phyloP scores from a whole-genome alignment of 1,139 yeast species.

The Blastobotrys serpentis region DNA sequence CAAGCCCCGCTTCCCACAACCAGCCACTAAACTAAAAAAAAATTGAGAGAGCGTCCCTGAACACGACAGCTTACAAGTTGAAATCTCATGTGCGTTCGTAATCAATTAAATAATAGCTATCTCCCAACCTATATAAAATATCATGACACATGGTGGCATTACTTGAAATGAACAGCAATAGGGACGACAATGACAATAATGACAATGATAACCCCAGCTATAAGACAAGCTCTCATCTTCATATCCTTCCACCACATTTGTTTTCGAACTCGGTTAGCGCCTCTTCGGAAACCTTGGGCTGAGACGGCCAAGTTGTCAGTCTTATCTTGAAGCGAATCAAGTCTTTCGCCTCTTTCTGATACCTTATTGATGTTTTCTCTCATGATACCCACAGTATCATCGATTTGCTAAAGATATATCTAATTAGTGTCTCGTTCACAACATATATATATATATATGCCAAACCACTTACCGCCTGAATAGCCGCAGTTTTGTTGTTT shows the following conservation, averaged over 20 bases:
- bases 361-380: slow-evolving; percentile 95
- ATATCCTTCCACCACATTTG: slow-evolving; percentile 99
- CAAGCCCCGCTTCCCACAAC: too few relatives aligned
- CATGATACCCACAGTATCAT: slow-evolving; percentile 97
- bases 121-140: slow-evolving; percentile 2
- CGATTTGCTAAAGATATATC: slow-evolving; percentile 66
- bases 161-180: slow-evolving; percentile 76
- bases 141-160: slow-evolving; percentile 17
- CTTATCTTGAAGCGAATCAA: slow-evolving; percentile 89
- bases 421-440: background rate
- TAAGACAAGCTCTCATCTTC: slow-evolving; percentile 92
- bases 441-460: background rate
- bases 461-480: slow-evolving; percentile 65
- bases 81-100: background rate
- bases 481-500: slow-evolving; percentile 66
- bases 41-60: too few relatives aligned
- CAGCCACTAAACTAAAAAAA: too few relatives aligned
- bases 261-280: slow-evolving; percentile 96
- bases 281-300: slow-evolving; percentile 95
- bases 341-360: slow-evolving; percentile 91
- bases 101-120: slow-evolving; percentile 2
- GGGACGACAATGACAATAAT: slow-evolving; percentile 88
- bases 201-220: slow-evolving; percentile 76
- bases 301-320: slow-evolving; percentile 90
- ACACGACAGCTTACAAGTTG: too few relatives aligned